phyloP scores from a whole-genome alignment of 1,284 basidiomycete species.

The Wolfiporia cocos region DNA sequence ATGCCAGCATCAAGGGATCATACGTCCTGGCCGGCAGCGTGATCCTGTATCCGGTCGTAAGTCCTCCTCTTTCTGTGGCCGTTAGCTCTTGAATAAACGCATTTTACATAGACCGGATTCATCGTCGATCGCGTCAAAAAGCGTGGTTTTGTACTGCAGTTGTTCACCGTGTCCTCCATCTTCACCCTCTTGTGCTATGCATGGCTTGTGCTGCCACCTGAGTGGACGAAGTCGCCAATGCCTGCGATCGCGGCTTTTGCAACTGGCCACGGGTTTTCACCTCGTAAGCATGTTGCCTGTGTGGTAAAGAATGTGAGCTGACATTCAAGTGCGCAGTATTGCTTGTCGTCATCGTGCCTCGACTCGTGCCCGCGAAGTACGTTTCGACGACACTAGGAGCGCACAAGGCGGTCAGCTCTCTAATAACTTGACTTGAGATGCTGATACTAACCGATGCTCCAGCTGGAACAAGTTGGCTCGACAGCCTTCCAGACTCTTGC shows the following conservation, averaged over 20 bases:
- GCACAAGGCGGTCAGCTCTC: slow-evolving; percentile 63
- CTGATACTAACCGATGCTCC: slow-evolving; percentile 1
- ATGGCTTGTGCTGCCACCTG: slow-evolving; percentile 61
- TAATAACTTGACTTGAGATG: background rate
- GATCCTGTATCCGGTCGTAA: slow-evolving; percentile 67
- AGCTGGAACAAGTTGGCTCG: slow-evolving; percentile 72
- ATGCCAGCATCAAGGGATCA: slow-evolving; percentile 61
- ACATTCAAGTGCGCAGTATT: no score
- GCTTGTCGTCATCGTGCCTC: slow-evolving; percentile 70
- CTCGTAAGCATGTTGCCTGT: slow-evolving; percentile 46
- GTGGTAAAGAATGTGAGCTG: no score
- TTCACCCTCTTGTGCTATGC: slow-evolving; percentile 58
- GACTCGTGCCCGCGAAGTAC: slow-evolving; percentile 64
- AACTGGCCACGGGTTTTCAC: slow-evolving; percentile 67
- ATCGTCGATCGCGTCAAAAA: slow-evolving; percentile 54
- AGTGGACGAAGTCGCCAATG: slow-evolving; percentile 47
- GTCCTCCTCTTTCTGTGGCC: slow-evolving; percentile 19
- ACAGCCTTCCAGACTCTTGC: slow-evolving; percentile 67
- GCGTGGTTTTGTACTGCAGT: slow-evolving; percentile 47
- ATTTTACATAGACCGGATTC: slow-evolving; percentile 44
- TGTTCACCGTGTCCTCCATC: slow-evolving; percentile 56
- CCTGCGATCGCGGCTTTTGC: slow-evolving; percentile 63
- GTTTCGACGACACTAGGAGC: slow-evolving; percentile 75
- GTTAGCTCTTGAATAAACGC: no score
- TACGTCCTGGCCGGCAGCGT: slow-evolving; percentile 72